Conservation (phyloP, 495 filamentous ascomycete genomes). For the Daldinia loculata region DNA sequence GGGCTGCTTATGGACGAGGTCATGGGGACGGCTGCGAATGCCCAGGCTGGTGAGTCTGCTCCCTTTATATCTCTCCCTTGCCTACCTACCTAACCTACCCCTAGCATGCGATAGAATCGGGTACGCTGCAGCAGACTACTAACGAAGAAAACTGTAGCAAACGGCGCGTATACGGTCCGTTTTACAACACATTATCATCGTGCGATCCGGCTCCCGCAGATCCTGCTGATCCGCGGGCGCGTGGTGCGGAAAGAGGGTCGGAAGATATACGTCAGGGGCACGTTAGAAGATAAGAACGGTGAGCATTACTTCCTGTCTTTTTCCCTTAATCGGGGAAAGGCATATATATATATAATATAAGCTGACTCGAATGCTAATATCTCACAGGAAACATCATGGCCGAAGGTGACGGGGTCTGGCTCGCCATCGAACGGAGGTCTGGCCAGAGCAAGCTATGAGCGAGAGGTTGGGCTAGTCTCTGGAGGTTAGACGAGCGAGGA, state of each 20-base stretch:
- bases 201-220: conserved; percentile 43
- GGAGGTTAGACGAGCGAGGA: background rate
- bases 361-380: conserved; percentile 5
- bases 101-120: too few relatives aligned
- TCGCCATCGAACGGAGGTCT: conserved; percentile 25
- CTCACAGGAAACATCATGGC: conserved; percentile 40
- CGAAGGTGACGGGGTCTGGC: conserved; percentile 42
- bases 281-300: conserved; percentile 47
- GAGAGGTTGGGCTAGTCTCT: background rate
- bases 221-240: conserved; percentile 41
- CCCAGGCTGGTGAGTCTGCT: conserved; percentile 33
- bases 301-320: background rate
- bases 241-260: conserved; percentile 44
- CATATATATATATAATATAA: background rate
- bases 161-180: conserved; percentile 42
- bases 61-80: background rate
- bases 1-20: conserved; percentile 61
- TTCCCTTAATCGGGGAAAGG: background rate
- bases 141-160: conserved; percentile 1
- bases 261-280: conserved; percentile 43
- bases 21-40: conserved; percentile 53
- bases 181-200: conserved; percentile 46
- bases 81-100: too few relatives aligned
- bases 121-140: too few relatives aligned
- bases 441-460: conserved; percentile 29